Base-by-base conservation (phyloP, 331 rosid species). In the Prunus yedoensis region DNA sequence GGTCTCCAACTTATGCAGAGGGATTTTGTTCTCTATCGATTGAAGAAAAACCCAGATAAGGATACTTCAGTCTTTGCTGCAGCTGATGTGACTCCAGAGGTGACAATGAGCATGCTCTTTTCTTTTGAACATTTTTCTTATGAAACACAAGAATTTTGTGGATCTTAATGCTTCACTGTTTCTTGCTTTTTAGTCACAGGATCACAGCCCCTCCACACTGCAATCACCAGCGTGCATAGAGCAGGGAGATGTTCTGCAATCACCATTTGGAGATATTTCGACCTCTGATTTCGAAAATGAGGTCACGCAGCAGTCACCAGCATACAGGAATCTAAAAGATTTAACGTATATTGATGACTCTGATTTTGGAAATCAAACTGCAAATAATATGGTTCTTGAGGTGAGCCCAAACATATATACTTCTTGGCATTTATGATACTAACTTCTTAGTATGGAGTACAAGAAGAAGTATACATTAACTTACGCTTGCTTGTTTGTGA, bases 181-280 rank as follows among this genome's bases (percentile, higher is more conserved):
- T 35, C 20, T 8, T 71, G 35, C 28, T 5, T 38, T 43, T 35
- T 65, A 71, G 53, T 28, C 68, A 41, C 46, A 25, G 49, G 68
- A 60, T 46, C 53, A 46, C 32, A 17, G 69, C 57, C 28, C 76
- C 53, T 23, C 77, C 20, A 2, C 68, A 60, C 9, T 27, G 43
- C 56, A 12, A 13, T 59, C 77, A 73, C 45, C 60, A 4, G 8
- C 13, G 5, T 2, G 51, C 58, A 50, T 16, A 73, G 77, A 73
- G 69, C 49, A 2, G 77, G 77, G 21, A 73, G 77, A 8, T 47
- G 60, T 73, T 73, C 69, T 60, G 77, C 77, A 73, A 73, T 73
- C 60, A 47, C 20, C 60, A 28, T 25, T 46, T 73, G 70, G 28
- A 43, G 68, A 59, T n/a, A n/a, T 54, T 43, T 52, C 45, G 27